A percentile compares a stretch with the other conserved stretches of the same genome.
These are phyloP conservation scores for Saprolegnia parasitica DNA, from an alignment of 352 stramenopile species.

Conservation along the genomic window DNA sequence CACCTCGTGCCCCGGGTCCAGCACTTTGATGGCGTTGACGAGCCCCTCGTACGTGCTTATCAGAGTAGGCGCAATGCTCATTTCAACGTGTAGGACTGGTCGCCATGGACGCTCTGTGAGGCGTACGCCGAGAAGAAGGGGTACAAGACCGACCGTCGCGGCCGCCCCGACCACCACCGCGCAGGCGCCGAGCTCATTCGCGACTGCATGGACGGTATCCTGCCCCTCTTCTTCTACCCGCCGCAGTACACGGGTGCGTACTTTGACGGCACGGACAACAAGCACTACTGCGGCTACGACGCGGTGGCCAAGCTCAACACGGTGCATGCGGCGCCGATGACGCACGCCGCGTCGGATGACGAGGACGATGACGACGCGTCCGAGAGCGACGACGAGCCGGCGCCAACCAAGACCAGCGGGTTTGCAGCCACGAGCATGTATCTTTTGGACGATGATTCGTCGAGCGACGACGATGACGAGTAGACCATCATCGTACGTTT, in stretches of 20 bases:
- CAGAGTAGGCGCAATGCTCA: neutral
- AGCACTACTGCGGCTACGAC: conserved; percentile 31
- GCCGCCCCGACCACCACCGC: conserved; percentile 74
- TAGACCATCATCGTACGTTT: neutral
- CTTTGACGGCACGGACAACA: conserved; percentile 14
- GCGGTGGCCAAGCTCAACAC: conserved; percentile 39
- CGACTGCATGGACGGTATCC: conserved; percentile 74
- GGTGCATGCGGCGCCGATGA: conserved; percentile 35
- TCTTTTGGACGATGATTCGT: conserved; percentile 15
- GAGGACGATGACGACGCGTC: conserved; percentile 29
- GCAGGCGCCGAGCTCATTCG: conserved; percentile 75
- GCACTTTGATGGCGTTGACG: conserved; percentile 67
- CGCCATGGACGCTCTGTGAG: conserved; percentile 28
- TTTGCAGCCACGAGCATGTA: neutral
- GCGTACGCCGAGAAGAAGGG: conserved; percentile 31
- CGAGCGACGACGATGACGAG: conserved; percentile 16
- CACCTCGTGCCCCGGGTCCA: conserved; percentile 67
- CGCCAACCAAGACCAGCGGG: conserved; percentile 6
- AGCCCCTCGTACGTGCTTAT: conserved; percentile 52
- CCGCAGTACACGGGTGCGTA: conserved; percentile 57
- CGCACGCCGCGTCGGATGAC: conserved; percentile 22
- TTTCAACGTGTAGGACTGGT: conserved; percentile 32
- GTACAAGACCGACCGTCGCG: conserved; percentile 50
- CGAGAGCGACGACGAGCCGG: conserved; percentile 29
- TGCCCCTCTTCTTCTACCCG: conserved; percentile 75